These are phyloP conservation scores for Monascus ruber DNA, from an alignment of 2,329 filamentous ascomycete genomes.

Conservation along the genomic window DNA sequence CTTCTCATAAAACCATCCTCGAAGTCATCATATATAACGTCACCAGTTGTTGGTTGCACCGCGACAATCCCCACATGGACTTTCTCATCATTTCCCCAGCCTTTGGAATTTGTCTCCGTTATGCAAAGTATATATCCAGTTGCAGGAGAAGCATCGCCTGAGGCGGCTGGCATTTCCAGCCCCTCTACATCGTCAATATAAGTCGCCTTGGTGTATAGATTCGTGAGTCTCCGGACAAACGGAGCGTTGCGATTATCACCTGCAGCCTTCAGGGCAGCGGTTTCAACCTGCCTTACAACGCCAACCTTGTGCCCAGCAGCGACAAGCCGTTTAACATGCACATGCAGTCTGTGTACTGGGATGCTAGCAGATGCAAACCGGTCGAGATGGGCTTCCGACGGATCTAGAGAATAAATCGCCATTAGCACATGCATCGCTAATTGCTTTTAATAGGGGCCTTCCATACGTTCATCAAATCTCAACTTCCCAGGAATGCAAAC, in stretches of 20 bases:
- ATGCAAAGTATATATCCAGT: constrained; percentile 89
- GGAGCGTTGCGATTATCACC: constrained; percentile 90
- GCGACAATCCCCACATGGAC: constrained; percentile 86
- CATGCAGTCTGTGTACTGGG: constrained; percentile 77
- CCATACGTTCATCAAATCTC: constrained; percentile 75
- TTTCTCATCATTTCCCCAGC: constrained; percentile 78
- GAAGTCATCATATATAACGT: constrained; percentile 91
- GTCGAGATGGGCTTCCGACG: constrained; percentile 82
- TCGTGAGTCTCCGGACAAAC: constrained; percentile 85
- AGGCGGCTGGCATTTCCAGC: constrained; percentile 49
- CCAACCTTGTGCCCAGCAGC: constrained; percentile 92
- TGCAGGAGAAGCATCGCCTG: constrained; percentile 45
- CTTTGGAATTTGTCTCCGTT: constrained; percentile 71
- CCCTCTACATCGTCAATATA: constrained; percentile 91
- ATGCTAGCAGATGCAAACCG: constrained; percentile 94
- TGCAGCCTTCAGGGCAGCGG: constrained; percentile 86
- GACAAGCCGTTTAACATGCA: constrained; percentile 88
- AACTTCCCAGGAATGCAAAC: constrained; percentile 95
- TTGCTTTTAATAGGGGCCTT: not conserved
- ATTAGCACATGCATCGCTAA: constrained; percentile 8
- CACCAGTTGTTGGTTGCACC: constrained; percentile 88
- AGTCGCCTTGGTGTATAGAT: constrained; percentile 94
- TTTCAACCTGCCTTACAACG: constrained; percentile 88
- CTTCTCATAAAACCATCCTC: constrained; percentile 96
- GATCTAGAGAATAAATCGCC: constrained; percentile 37